phyloP scores from a whole-genome alignment of 2,329 filamentous ascomycete species.

The Fonsecaea pugnacius region DNA sequence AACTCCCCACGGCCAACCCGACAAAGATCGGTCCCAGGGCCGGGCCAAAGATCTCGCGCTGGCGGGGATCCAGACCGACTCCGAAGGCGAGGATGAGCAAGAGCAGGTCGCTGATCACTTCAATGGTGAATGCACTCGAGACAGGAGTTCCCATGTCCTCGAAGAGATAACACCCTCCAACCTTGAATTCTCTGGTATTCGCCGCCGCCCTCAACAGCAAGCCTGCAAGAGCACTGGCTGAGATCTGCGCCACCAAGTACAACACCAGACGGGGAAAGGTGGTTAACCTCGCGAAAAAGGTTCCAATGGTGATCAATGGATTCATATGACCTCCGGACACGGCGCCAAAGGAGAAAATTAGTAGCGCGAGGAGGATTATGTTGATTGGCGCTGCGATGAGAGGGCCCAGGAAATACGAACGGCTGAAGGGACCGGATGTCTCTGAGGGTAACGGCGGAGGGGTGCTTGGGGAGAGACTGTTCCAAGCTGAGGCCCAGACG shows the following conservation, averaged over 20 bases:
- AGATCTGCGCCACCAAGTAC: slow-evolving; percentile 53
- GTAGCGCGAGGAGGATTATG: slow-evolving; percentile 49
- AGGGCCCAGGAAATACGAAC: slow-evolving; percentile 40
- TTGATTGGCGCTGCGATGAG: slow-evolving; percentile 48
- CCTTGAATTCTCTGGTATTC: slow-evolving; percentile 41
- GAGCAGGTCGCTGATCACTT: slow-evolving; percentile 53
- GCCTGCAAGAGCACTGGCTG: slow-evolving; percentile 53
- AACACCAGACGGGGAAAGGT: slow-evolving; percentile 55
- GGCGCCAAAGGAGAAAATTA: slow-evolving; percentile 57
- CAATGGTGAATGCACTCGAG: slow-evolving; percentile 53
- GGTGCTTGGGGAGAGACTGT: slow-evolving; percentile 25
- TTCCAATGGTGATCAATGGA: slow-evolving; percentile 58
- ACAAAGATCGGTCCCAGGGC: slow-evolving; percentile 57
- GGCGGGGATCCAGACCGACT: slow-evolving; percentile 59
- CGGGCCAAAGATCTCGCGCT: slow-evolving; percentile 55
- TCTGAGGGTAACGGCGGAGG: slow-evolving; percentile 27
- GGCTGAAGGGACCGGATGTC: slow-evolving; percentile 40
- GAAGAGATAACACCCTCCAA: slow-evolving; percentile 49
- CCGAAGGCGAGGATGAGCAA: slow-evolving; percentile 58
- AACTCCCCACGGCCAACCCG: slow-evolving; percentile 47
- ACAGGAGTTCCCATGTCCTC: slow-evolving; percentile 42
- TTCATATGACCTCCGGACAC: slow-evolving; percentile 60
- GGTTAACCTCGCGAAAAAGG: slow-evolving; percentile 56
- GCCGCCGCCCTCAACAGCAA: slow-evolving; percentile 47
- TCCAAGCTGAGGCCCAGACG: slow-evolving; percentile 38